phyloP scores from a whole-genome alignment of 148 eudicot species.

The Cornus kousa region DNA sequence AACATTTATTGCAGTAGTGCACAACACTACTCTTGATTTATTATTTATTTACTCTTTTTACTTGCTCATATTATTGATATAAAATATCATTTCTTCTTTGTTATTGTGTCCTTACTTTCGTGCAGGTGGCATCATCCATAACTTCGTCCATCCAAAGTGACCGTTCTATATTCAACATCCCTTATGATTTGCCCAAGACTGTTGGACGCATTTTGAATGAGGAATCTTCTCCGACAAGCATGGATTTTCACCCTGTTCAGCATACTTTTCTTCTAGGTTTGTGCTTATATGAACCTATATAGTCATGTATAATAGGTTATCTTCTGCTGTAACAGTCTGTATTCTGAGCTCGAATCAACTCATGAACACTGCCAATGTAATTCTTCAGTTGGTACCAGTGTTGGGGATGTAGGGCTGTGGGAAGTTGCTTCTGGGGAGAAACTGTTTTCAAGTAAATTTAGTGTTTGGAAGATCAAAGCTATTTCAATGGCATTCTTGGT shows the following conservation, averaged over 20 bases:
- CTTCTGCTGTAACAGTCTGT: neutral
- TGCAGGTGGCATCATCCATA: neutral
- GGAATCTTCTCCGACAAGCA: conserved; percentile 15
- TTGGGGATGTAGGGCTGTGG: conserved; percentile 16
- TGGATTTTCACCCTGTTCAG: conserved; percentile 24
- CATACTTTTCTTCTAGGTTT: conserved; percentile 19
- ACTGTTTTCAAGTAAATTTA: conserved; percentile 12
- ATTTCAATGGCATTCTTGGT: conserved; percentile 19
- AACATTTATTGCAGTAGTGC: neutral
- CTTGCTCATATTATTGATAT: neutral
- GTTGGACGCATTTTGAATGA: conserved; percentile 7
- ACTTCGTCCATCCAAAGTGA: neutral
- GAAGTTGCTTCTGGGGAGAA: conserved; percentile 13
- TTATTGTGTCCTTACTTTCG: neutral
- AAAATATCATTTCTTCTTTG: neutral
- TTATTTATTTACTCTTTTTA: no score
- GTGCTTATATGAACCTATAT: neutral
- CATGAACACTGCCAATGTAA: neutral
- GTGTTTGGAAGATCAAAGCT: conserved; percentile 10
- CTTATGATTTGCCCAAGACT: conserved; percentile 13
- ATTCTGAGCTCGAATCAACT: neutral
- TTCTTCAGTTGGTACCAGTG: conserved; percentile 20
- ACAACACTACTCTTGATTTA: neutral
- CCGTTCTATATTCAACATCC: neutral
- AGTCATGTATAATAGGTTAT: neutral